These are phyloP conservation scores for Lachancea meyersii DNA, from an alignment of 805 yeast genomes.

Conservation along the genomic window DNA sequence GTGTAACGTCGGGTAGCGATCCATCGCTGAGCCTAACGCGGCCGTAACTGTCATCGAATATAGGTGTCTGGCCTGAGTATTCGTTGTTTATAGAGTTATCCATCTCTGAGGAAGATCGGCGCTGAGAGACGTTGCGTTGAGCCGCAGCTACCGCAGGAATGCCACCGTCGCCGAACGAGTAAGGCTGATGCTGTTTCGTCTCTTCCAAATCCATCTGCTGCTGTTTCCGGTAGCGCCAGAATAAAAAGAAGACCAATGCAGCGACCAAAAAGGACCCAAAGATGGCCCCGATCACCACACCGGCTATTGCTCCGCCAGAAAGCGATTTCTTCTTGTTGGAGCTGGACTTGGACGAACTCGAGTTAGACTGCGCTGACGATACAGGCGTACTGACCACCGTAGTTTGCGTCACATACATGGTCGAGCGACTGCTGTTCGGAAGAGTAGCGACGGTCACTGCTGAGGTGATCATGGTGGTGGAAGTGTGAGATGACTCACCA, in stretches of 20 bases:
- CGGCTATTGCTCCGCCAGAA: conserved; percentile 50
- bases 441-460: conserved; percentile 24
- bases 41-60: conserved; percentile 32
- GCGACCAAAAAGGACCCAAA: conserved; percentile 39
- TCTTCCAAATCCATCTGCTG: conserved; percentile 40
- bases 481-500: conserved; percentile 11
- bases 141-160: conserved; percentile 19
- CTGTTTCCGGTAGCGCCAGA: conserved; percentile 37
- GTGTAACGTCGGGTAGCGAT: conserved; percentile 42
- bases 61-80: conserved; percentile 13
- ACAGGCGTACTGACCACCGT: conserved; percentile 16
- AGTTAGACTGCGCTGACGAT: conserved; percentile 14
- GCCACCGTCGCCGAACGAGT: conserved; percentile 31
- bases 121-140: conserved; percentile 8
- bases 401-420: conserved; percentile 26
- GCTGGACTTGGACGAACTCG: conserved; percentile 6
- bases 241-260: conserved; percentile 37
- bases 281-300: conserved; percentile 51
- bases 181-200: conserved; percentile 32
- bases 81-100: conserved; percentile 5
- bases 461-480: conserved; percentile 20
- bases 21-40: conserved; percentile 49
- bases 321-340: conserved; percentile 8
- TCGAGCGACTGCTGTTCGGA: conserved; percentile 15
- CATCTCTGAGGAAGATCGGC: neutral